Conservation (phyloP, 2,329 filamentous ascomycete genomes). For the Blastomyces percursus region DNA sequence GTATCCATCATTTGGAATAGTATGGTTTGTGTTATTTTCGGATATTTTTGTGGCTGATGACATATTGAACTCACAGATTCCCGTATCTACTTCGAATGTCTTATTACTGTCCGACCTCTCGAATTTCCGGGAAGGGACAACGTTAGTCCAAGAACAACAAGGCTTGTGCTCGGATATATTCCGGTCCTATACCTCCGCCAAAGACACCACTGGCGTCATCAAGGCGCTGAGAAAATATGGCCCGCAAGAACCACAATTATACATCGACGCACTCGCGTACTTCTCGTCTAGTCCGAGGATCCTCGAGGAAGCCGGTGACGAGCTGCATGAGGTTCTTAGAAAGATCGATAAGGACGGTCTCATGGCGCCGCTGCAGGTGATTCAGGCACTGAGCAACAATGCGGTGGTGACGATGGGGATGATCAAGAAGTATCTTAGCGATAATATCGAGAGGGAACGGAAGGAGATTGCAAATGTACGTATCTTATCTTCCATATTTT, state of each 20-base stretch:
- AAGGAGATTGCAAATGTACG: slow-evolving; percentile 61
- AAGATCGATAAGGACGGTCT: slow-evolving; percentile 84
- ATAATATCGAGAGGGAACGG: slow-evolving; percentile 79
- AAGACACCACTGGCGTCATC: slow-evolving; percentile 83
- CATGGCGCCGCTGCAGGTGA: slow-evolving; percentile 92
- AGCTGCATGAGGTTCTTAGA: slow-evolving; percentile 66
- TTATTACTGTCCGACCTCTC: slow-evolving; percentile 85
- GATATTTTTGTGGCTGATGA: slow-evolving; percentile 11
- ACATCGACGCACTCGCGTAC: slow-evolving; percentile 84
- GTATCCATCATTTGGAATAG: slow-evolving; percentile 4
- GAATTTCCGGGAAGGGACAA: slow-evolving; percentile 79
- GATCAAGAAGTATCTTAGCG: slow-evolving; percentile 82
- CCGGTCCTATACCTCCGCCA: slow-evolving; percentile 83
- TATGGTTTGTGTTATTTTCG: neutral
- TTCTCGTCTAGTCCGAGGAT: slow-evolving; percentile 76
- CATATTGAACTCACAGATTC: slow-evolving; percentile 34
- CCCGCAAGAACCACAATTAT: slow-evolving; percentile 77
- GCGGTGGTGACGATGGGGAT: slow-evolving; percentile 93
- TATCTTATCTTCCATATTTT: neutral
- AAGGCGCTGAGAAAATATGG: slow-evolving; percentile 87
- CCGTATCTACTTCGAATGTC: slow-evolving; percentile 91
- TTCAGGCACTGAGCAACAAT: slow-evolving; percentile 72
- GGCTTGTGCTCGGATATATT: slow-evolving; percentile 92
- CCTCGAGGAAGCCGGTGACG: slow-evolving; percentile 76
- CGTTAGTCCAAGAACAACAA: slow-evolving; percentile 86